phyloP scores from a whole-genome alignment of 1,284 basidiomycete genomes.

The Ceratobasidium sp. region DNA sequence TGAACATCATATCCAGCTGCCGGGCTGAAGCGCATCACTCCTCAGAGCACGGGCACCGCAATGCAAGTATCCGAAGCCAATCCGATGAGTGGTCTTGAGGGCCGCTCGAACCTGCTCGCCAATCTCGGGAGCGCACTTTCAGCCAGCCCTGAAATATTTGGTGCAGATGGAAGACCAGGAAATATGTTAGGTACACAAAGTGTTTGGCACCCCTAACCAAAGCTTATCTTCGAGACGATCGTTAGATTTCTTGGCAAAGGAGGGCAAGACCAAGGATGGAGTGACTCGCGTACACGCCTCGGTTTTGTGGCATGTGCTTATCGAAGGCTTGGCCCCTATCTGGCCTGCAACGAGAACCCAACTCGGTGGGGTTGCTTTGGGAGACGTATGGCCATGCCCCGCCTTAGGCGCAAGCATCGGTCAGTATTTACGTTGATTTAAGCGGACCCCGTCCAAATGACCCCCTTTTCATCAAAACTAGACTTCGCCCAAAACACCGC shows the following conservation, averaged over 20 bases:
- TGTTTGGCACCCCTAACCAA: constrained; percentile 50
- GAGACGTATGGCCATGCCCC: constrained; percentile 91
- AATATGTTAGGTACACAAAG: constrained; percentile 76
- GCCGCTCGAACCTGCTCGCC: constrained; percentile 81
- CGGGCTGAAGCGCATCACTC: constrained; percentile 76
- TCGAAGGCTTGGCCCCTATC: constrained; percentile 86
- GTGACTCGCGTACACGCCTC: constrained; percentile 68
- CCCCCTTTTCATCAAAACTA: constrained; percentile 48
- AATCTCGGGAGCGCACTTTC: constrained; percentile 80
- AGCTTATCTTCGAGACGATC: no score
- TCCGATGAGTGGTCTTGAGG: constrained; percentile 92
- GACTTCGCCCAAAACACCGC: constrained; percentile 55
- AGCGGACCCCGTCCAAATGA: neutral
- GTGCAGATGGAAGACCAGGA: constrained; percentile 79
- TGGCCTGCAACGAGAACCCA: constrained; percentile 87
- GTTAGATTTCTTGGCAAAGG: constrained; percentile 44
- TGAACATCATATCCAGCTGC: constrained; percentile 65
- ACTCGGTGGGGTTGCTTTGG: constrained; percentile 76
- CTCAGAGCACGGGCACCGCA: constrained; percentile 72
- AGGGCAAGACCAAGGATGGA: constrained; percentile 54
- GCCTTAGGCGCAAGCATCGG: constrained; percentile 59
- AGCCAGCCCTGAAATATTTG: constrained; percentile 76
- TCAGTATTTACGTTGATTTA: neutral
- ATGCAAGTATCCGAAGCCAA: constrained; percentile 87
- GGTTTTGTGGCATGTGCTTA: constrained; percentile 84